Base-by-base conservation (phyloP, 2,329 filamentous ascomycete genomes). In the Colletotrichum cereale region DNA sequence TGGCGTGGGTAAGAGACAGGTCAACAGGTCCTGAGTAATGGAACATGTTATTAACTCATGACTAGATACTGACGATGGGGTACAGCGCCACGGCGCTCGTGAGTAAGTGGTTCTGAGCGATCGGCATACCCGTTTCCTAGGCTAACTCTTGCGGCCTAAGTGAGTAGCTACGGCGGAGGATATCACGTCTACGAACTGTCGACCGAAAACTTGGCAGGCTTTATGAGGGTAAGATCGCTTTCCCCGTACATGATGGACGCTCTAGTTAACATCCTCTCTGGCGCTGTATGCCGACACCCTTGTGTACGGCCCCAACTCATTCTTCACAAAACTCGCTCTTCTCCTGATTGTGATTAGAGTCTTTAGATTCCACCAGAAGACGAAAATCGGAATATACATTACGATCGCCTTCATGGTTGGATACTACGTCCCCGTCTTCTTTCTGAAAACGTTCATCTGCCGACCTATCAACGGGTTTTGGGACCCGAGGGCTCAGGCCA, bases 301-400 rank as follows among this genome's bases (percentile, higher is more conserved):
- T 64, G 80, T 85, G 74, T 85, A 85, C 73, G 82, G 82, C 0
- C 83, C 83, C 21, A 84, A 83, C 75, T 81, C 84, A 18, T 78
- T 81, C 55, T 76, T 80, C 11, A 82, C 83, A n/a, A 69, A 81
- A 48, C 80, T 84, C n/a, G 75, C 79, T 24, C 79, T 85, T 3
- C 79, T 85, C 3, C 77, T 82, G 72, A 84, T 85, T 64, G 83
- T 84, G 67, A 79, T 79, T 8, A 78, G 83, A 21, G 82, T 85
- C 10, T 85, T 85, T 73, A 80, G 79, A 16, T 77, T 81, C 3
- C 82, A 83, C 70, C 80, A 77, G 47, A 83, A 83, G 74, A 79
- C 79, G 5, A 76, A 81, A 6, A 76, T 80, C 8, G 80, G 81
- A 36, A 80, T 85, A 50, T 82, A 82, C 73, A 36, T 79, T 44